These are phyloP conservation scores for Clarireedia paspali DNA, from an alignment of 2,329 filamentous ascomycete genomes.

Conservation along the genomic window DNA sequence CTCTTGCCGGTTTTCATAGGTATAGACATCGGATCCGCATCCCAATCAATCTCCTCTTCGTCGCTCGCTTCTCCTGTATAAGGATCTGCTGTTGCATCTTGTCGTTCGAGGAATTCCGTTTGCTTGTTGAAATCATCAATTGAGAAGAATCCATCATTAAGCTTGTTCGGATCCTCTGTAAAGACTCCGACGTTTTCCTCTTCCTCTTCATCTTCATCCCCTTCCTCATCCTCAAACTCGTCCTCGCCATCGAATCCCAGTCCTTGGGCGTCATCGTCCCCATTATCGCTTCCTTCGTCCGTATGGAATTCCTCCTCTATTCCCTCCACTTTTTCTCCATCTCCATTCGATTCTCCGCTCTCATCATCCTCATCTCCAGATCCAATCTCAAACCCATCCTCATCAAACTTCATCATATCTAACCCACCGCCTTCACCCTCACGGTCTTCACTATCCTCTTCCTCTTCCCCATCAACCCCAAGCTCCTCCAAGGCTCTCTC, in stretches of 20 bases:
- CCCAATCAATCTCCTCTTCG: constrained; percentile 85
- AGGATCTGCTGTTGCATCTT: constrained; percentile 70
- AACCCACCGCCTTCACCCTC: constrained; percentile 30
- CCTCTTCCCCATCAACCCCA: constrained; percentile 19
- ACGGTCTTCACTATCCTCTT: constrained; percentile 29
- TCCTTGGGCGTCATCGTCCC: constrained; percentile 24
- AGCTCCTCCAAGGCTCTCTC: constrained; percentile 38
- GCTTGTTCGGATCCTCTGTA: constrained; percentile 66
- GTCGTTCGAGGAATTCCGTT: constrained; percentile 80
- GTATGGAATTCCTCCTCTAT: constrained; percentile 25
- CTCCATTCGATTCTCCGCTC: constrained; percentile 21
- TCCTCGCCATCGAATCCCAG: constrained; percentile 32
- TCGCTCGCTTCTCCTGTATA: constrained; percentile 70
- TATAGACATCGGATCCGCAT: constrained; percentile 61
- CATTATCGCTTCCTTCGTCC: constrained; percentile 29
- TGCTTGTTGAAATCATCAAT: constrained; percentile 97
- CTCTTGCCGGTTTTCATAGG: constrained; percentile 23
- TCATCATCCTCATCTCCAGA: constrained; percentile 28
- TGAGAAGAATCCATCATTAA: constrained; percentile 97
- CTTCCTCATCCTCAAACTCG: constrained; percentile 26
- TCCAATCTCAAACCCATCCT: constrained; percentile 34
- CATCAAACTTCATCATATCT: constrained; percentile 31
- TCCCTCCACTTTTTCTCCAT: constrained; percentile 32
- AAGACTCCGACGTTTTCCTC: constrained; percentile 48
- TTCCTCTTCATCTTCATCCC: constrained; percentile 37